phyloP scores from a whole-genome alignment of 495 filamentous ascomycete species.

The Neurospora terricola region DNA sequence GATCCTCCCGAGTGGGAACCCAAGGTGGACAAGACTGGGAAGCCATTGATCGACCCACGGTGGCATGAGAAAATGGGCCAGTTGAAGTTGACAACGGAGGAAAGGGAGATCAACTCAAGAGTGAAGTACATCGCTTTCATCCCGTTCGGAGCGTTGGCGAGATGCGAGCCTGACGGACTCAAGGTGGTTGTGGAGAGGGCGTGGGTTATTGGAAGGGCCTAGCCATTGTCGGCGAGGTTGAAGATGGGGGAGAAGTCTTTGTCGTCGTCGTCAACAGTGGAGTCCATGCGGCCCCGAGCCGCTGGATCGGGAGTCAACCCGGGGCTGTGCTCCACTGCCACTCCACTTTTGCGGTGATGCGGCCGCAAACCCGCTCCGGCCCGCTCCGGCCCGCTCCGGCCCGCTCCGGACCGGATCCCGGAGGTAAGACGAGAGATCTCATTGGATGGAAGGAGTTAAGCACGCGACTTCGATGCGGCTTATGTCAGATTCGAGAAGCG shows the following conservation, averaged over 20 bases:
- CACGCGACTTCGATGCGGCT: background rate
- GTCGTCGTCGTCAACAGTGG: background rate
- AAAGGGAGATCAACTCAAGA: background rate
- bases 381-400: background rate
- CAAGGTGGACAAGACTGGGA: background rate
- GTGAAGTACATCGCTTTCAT: background rate
- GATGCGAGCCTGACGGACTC: background rate
- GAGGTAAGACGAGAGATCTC: background rate
- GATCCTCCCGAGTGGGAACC: constrained; percentile 1
- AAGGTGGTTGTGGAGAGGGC: background rate
- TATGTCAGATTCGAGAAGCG: background rate
- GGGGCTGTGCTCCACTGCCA: background rate
- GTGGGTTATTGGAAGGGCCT: background rate
- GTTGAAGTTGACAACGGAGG: background rate
- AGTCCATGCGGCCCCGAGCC: background rate
- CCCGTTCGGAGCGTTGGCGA: constrained; percentile 8
- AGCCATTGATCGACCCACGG: background rate
- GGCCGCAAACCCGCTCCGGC: background rate
- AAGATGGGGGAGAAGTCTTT: no score
- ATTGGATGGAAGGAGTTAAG: background rate
- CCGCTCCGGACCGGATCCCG: background rate
- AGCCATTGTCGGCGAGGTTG: background rate
- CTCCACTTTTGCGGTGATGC: background rate
- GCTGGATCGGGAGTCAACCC: background rate
- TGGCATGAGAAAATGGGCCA: constrained; percentile 2